A percentile compares a stretch with the other conserved stretches of the same genome.
Evolutionary conservation across 768 basidiomycete genomes (phyloP).

Genomic region (Boletus barrowsii): DNA sequence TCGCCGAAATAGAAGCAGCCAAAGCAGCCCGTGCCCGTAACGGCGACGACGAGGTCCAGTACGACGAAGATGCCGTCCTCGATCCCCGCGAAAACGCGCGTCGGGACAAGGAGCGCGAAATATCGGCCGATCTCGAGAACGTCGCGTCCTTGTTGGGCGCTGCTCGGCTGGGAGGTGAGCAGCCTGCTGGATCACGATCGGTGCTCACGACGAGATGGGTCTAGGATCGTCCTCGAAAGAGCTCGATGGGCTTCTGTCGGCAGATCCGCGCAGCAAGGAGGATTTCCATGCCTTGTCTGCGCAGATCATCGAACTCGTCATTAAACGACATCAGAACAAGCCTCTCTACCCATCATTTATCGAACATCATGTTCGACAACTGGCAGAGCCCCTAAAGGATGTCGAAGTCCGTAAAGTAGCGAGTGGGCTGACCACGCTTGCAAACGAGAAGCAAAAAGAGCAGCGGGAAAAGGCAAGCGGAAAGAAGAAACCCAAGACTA

Average conservation of each 20-base stretch:
- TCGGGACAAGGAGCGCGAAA: conserved; percentile 74
- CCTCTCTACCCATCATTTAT: conserved; percentile 82
- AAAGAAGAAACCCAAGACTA: conserved; percentile 82
- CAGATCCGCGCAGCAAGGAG: conserved; percentile 83
- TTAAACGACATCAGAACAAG: conserved; percentile 77
- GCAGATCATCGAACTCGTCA: conserved; percentile 67
- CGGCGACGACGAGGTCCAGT: conserved; percentile 45
- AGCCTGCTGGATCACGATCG: neutral
- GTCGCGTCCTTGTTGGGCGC: conserved; percentile 80
- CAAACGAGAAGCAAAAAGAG: conserved; percentile 95
- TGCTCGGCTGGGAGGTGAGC: conserved; percentile 59
- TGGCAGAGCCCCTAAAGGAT: conserved; percentile 78
- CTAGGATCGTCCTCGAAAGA: conserved; percentile 67
- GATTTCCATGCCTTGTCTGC: conserved; percentile 78
- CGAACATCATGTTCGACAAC: conserved; percentile 75
- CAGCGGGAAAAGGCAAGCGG: conserved; percentile 80
- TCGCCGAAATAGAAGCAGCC: conserved; percentile 87
- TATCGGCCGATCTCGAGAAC: conserved; percentile 83
- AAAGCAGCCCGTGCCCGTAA: conserved; percentile 51
- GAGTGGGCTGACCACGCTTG: conserved; percentile 76
- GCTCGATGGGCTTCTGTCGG: conserved; percentile 68
- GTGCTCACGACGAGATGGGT: neutral
- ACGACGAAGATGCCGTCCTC: conserved; percentile 70
- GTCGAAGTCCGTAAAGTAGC: conserved; percentile 91
- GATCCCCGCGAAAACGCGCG: conserved; percentile 79